phyloP scores from a whole-genome alignment of 345 rosid species.

The Erucastrum elatum region DNA sequence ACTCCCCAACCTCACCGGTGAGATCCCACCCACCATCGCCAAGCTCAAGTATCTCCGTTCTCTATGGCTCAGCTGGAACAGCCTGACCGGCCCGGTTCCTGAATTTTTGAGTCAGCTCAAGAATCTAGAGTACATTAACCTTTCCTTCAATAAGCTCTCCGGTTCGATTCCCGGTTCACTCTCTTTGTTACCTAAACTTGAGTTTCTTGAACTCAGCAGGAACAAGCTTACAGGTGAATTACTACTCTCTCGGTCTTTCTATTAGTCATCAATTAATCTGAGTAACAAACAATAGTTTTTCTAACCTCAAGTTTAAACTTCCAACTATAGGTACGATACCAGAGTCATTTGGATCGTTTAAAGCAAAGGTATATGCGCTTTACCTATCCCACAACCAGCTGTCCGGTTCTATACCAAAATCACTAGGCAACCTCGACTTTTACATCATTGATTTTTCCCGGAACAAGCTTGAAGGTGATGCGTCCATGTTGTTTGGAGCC shows the following conservation, averaged over 20 bases:
- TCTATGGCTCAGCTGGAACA: conserved; percentile 52
- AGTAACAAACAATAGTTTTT: too few species aligned
- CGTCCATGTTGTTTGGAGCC: conserved; percentile 34
- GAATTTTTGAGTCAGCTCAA: conserved; percentile 47
- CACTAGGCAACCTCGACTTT: conserved; percentile 51
- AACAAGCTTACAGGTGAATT: background rate
- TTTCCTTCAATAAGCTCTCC: conserved; percentile 57
- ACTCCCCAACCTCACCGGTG: conserved; percentile 59
- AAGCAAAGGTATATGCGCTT: conserved; percentile 23
- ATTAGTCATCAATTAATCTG: too few species aligned
- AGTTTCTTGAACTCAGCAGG: background rate
- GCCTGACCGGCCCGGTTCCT: conserved; percentile 54
- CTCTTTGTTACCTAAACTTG: background rate
- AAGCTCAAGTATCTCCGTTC: conserved; percentile 51
- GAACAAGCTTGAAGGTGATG: conserved; percentile 62
- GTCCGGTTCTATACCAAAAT: conserved; percentile 56
- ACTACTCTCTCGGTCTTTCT: too few species aligned
- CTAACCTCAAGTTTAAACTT: too few species aligned
- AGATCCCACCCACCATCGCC: conserved; percentile 53
- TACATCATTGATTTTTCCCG: conserved; percentile 52
- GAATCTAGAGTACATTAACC: conserved; percentile 49
- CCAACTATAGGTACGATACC: background rate
- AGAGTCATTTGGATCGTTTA: background rate
- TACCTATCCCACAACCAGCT: conserved; percentile 65
- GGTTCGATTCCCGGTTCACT: conserved; percentile 53